Base-by-base conservation (phyloP, 768 basidiomycete species). In the Glaciozyma martinii region DNA sequence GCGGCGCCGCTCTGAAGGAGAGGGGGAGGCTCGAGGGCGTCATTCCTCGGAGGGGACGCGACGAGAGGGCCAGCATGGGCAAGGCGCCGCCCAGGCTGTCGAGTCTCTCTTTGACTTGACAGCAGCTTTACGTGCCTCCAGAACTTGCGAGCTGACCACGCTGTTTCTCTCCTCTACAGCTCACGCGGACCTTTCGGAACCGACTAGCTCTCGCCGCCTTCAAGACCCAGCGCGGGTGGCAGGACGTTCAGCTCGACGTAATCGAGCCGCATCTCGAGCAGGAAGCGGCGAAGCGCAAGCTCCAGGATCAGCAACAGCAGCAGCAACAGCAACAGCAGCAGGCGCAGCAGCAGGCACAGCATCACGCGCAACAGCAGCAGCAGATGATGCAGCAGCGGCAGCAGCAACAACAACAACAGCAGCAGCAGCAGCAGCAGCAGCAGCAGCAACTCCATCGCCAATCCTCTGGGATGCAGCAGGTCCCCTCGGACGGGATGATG, bases 151-250 rank as follows among this genome's bases (percentile, higher is more conserved):
- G 21, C 44, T 55, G 52, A 61, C 59, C 2, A 25, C 30, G 16
- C 19, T 12, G 0, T 8, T 25, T 52, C 44, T n/a, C 19, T 49
- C 23, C 49, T 40, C 32, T 12, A 42, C 72, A 73, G 73, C 67
- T 68, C 43, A 61, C 71, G n/a, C 71, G 73, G 15, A 58, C 59
- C 9, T 65, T 74, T 42, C 61, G 61, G 42, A 68, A 65, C 37
- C 63, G 70, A 19, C 61, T 74, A 52, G 66, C 65, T 1, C 70
- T 71, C 57, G 70, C 71, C 2, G 57, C 67, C 1, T 72, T 65
- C 72, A 73, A 73, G 65, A 54, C 64, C 4, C 43, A 64, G 37
- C 61, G 68, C 21, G 71, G 72, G 1, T 69, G 62, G 68, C 59
- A 66, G 19, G 64, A 67, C 59, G 67, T 63, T n/a, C 50, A 10